Evolutionary conservation across 1,139 yeast genomes (phyloP).

Genomic region (Yarrowia galli): DNA sequence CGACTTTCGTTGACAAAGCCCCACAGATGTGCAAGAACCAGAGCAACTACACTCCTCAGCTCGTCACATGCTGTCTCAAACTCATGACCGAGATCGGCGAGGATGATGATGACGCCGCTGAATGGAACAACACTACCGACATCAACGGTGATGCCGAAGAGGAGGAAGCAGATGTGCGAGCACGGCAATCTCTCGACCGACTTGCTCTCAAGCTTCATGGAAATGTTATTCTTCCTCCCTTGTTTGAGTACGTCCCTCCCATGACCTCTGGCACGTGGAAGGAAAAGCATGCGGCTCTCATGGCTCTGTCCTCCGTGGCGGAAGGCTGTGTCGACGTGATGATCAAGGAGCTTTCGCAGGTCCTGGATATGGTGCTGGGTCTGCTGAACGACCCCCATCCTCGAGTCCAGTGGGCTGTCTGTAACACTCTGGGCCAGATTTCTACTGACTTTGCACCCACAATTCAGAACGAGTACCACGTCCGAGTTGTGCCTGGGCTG

Average conservation of each 20-base stretch:
- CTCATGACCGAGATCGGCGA: constrained; percentile 93
- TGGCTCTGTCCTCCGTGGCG: constrained; percentile 96
- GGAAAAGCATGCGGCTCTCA: constrained; percentile 94
- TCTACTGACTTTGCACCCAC: constrained; percentile 96
- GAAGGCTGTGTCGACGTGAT: constrained; percentile 95
- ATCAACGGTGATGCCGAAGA: constrained; percentile 81
- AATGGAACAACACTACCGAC: constrained; percentile 86
- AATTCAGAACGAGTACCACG: constrained; percentile 82
- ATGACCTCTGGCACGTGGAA: constrained; percentile 88
- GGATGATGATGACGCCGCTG: constrained; percentile 79
- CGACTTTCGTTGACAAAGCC: constrained; percentile 90
- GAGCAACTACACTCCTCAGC: constrained; percentile 70
- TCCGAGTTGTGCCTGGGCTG: constrained; percentile 68
- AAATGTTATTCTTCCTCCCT: constrained; percentile 78
- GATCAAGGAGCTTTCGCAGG: constrained; percentile 78
- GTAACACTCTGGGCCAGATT: constrained; percentile 96
- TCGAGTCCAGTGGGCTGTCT: constrained; percentile 95
- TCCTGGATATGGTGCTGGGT: constrained; percentile 85
- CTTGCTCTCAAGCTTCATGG: constrained; percentile 86
- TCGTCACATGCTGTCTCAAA: constrained; percentile 76
- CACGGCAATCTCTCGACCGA: constrained; percentile 92
- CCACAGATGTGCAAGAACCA: constrained; percentile 94
- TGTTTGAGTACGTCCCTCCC: constrained; percentile 84
- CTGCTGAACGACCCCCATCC: constrained; percentile 82
- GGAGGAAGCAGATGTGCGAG: constrained; percentile 88